These are phyloP conservation scores for Russula abietina DNA, from an alignment of 768 basidiomycete species.

Conservation along the genomic window DNA sequence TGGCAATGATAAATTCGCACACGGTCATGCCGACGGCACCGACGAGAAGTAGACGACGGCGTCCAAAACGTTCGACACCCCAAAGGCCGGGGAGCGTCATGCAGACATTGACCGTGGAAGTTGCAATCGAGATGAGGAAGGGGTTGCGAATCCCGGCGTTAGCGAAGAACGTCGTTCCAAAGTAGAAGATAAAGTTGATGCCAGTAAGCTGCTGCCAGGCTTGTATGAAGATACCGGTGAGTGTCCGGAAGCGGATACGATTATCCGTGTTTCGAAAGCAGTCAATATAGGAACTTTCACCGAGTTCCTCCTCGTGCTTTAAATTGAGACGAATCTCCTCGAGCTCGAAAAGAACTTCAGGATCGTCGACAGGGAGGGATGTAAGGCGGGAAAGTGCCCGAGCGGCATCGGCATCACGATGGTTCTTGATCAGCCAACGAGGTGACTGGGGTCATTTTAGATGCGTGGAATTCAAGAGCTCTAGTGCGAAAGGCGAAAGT, in stretches of 20 bases:
- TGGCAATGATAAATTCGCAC: constrained; percentile 79
- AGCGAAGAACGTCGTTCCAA: constrained; percentile 43
- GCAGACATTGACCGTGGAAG: constrained; percentile 69
- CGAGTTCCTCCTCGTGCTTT: constrained; percentile 55
- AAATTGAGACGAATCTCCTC: constrained; percentile 54
- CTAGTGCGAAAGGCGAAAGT: background rate
- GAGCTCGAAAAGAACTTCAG: constrained; percentile 48
- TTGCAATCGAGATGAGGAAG: constrained; percentile 58
- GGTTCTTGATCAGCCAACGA: constrained; percentile 70
- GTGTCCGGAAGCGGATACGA: constrained; percentile 64
- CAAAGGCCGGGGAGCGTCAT: constrained; percentile 79
- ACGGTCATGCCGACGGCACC: constrained; percentile 79
- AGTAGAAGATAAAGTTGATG: constrained; percentile 65
- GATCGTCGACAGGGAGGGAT: constrained; percentile 44
- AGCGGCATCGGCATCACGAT: constrained; percentile 52
- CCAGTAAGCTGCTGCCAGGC: constrained; percentile 77
- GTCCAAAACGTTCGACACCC: constrained; percentile 77
- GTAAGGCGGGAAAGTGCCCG: constrained; percentile 60
- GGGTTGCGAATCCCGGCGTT: constrained; percentile 40
- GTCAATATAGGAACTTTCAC: constrained; percentile 58
- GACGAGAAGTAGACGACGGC: constrained; percentile 69
- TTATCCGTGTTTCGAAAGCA: constrained; percentile 41
- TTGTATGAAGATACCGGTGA: constrained; percentile 79
- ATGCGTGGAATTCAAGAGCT: background rate
- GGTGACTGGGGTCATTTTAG: constrained; percentile 45